A percentile compares a stretch with the other conserved stretches of the same genome.
phyloP scores from a whole-genome alignment of 106 monocot species.

The Ottelia alismoides region DNA sequence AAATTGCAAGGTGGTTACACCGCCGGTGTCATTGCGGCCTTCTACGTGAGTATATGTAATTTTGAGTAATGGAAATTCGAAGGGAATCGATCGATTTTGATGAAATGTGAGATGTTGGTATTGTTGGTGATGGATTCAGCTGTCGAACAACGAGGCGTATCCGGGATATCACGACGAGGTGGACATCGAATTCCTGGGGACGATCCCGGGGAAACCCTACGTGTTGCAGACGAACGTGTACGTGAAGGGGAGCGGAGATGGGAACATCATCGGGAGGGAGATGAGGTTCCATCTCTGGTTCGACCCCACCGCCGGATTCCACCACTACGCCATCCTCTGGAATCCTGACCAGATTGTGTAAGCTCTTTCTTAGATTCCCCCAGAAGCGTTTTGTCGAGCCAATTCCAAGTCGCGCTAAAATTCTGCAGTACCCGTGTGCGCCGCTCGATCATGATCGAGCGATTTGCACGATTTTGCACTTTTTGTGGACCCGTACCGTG shows the following conservation, averaged over 20 bases:
- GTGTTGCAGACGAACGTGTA: constrained; percentile 65
- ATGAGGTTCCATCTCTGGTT: constrained; percentile 92
- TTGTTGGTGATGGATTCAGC: constrained; percentile 9
- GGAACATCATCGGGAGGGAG: constrained; percentile 67
- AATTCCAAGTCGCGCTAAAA: too few relatives aligned
- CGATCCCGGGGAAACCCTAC: constrained; percentile 52
- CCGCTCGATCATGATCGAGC: too few relatives aligned
- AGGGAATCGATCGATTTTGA: not conserved
- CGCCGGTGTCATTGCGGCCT: constrained; percentile 59
- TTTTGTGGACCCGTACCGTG: too few relatives aligned
- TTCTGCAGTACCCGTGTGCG: too few relatives aligned
- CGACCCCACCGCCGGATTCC: constrained; percentile 70
- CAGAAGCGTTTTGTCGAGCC: too few relatives aligned
- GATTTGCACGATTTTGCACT: too few relatives aligned
- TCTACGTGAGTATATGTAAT: constrained; percentile 34
- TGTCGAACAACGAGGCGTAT: constrained; percentile 56
- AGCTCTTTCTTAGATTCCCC: too few relatives aligned
- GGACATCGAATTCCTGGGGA: constrained; percentile 66
- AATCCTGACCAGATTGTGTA: constrained; percentile 53
- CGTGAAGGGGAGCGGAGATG: constrained; percentile 62
- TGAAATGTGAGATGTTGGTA: not conserved
- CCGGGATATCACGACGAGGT: constrained; percentile 68
- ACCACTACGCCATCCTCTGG: constrained; percentile 75
- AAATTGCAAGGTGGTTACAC: constrained; percentile 68
- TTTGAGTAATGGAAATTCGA: not conserved